Conservation (phyloP, 768 basidiomycete species). For the Holtermanniella nyarrowii region DNA sequence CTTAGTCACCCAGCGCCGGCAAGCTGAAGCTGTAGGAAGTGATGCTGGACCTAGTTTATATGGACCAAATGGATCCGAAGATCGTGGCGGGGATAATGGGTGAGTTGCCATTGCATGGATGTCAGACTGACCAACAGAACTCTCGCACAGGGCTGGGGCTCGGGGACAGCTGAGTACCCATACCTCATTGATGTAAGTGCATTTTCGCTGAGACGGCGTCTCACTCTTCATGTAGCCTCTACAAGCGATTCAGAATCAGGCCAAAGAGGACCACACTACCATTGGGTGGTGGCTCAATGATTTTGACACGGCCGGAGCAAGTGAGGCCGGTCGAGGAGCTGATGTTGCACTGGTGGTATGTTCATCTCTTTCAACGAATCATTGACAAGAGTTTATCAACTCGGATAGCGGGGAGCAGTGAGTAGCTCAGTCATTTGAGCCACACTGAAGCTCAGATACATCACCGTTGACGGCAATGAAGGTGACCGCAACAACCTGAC, state of each 20-base stretch:
- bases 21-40: slow-evolving; percentile 48
- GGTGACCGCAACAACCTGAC: slow-evolving; percentile 65
- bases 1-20: slow-evolving; percentile 52
- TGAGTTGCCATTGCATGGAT: background rate
- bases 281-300: slow-evolving; percentile 63
- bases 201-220: background rate
- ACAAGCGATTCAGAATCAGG: slow-evolving; percentile 66
- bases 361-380: background rate
- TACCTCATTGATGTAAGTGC: slow-evolving; percentile 54
- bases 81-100: slow-evolving; percentile 49
- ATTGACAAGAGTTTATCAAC: slow-evolving; percentile 49
- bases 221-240: slow-evolving; percentile 45
- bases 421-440: background rate
- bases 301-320: slow-evolving; percentile 51
- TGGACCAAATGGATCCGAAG: slow-evolving; percentile 62
- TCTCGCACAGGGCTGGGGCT: slow-evolving; percentile 88
- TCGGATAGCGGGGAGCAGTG: slow-evolving; percentile 69
- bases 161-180: slow-evolving; percentile 58
- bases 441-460: slow-evolving; percentile 50
- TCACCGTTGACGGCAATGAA: slow-evolving; percentile 66
- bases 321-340: slow-evolving; percentile 42
- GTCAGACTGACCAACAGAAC: slow-evolving; percentile 45
- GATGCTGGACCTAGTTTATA: slow-evolving; percentile 53
- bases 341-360: slow-evolving; percentile 57
- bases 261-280: slow-evolving; percentile 55